Percentiles rank a stretch among this genome's conserved stretches.
Evolutionary conservation across 768 basidiomycete species (phyloP).

Genomic region (Galerina marginata): DNA sequence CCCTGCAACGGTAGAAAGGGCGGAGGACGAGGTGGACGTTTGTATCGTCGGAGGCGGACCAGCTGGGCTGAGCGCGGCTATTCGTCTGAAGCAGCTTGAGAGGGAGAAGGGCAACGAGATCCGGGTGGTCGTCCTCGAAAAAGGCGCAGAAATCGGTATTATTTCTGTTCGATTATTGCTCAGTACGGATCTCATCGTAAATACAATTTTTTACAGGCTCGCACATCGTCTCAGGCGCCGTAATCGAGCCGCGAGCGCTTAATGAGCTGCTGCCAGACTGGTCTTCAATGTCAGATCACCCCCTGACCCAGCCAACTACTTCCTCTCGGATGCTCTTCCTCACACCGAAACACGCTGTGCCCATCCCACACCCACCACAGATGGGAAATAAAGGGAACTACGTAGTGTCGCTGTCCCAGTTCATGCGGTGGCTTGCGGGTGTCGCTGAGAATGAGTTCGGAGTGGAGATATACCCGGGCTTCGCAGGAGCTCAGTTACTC

Average conservation of each 20-base stretch:
- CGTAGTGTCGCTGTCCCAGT: slow-evolving; percentile 85
- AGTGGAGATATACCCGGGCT: slow-evolving; percentile 96
- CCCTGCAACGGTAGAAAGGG: slow-evolving; percentile 71
- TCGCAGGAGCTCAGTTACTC: slow-evolving; percentile 87
- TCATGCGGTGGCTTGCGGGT: slow-evolving; percentile 87
- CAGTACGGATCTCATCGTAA: neutral
- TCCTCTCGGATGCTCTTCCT: slow-evolving; percentile 87
- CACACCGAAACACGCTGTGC: slow-evolving; percentile 68
- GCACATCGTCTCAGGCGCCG: slow-evolving; percentile 95
- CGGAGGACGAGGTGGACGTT: slow-evolving; percentile 93
- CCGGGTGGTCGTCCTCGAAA: slow-evolving; percentile 93
- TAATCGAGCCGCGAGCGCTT: slow-evolving; percentile 90
- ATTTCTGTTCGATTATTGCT: neutral
- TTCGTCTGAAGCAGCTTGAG: slow-evolving; percentile 92
- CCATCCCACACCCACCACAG: slow-evolving; percentile 95
- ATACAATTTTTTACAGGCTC: slow-evolving; percentile 57
- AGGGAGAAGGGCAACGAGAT: slow-evolving; percentile 78
- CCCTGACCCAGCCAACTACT: slow-evolving; percentile 79
- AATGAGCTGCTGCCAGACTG: slow-evolving; percentile 91
- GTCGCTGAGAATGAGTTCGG: slow-evolving; percentile 82
- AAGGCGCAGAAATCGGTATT: slow-evolving; percentile 88
- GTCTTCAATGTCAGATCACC: slow-evolving; percentile 66
- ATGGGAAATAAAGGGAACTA: slow-evolving; percentile 96
- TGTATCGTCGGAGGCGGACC: slow-evolving; percentile 97
- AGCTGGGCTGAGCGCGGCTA: slow-evolving; percentile 95